Evolutionary conservation across 306 rosid species (phyloP), one percentile per base, ranked within the genome.

Genomic region (Lathyrus sativus): DNA sequence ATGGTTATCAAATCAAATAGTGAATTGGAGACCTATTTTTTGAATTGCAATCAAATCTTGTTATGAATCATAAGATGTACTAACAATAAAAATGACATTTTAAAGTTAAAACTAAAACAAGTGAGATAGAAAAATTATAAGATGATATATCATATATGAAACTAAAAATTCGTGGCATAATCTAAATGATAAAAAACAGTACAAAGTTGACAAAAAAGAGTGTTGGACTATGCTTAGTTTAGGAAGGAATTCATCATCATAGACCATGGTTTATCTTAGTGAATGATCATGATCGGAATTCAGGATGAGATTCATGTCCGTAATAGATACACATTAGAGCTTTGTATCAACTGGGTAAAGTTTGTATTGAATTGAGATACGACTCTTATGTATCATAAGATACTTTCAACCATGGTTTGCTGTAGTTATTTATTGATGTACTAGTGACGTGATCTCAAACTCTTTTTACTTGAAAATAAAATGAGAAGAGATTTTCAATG

Each of bases 371-470:
- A 53, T 22, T 5, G 58, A 4, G 58, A 19, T 2, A 19, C 58
- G 7, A 4, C 35, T 53, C 7, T 3, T 53, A 24, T 53, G 33
- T 11, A 53, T 53, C 0, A 29, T 4, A 11, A 53, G 14, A 22
- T 22, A 53, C 59, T 53, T 10, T 4, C 11, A 53, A 22, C 59
- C 31, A 19, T 51, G 31, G 12, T 53, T 51, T 46, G 38, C 13
- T 26, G 59, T 53, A 51, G 50, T 39, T 71, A 14, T 70, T 11
- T 28, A 4, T 44, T 63, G 57, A 11, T 17, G 65, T 62, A 35
- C 51, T 22, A 28, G 31, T 51, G 41, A 53, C 45, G 55, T 62
- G 42, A 59, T 29, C 50, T 65, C 74, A 17, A 68, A 62, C 63
- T 42, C 14, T 65, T 28, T 67, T 74, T 26, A 3, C 17, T 11